Conservation (phyloP, 2,329 filamentous ascomycete species). For the Penicillium sp. region DNA sequence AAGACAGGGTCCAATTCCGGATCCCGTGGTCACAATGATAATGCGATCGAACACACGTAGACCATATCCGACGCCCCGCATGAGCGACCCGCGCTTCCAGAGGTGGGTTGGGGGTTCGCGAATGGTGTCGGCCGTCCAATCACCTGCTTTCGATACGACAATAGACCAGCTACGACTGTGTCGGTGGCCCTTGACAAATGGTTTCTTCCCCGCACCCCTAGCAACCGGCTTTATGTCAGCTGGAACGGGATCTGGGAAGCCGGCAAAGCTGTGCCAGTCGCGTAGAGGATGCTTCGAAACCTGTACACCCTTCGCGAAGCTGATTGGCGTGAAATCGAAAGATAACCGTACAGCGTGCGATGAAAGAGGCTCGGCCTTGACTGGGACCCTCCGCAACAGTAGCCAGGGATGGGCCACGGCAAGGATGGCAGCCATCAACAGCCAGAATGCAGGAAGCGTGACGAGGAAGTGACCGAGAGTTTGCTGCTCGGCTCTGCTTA, state of each 20-base stretch:
- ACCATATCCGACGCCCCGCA: constrained; percentile 63
- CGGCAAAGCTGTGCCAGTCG: constrained; percentile 76
- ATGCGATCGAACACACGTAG: constrained; percentile 62
- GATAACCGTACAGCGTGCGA: constrained; percentile 67
- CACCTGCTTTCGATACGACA: constrained; percentile 67
- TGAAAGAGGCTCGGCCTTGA: constrained; percentile 65
- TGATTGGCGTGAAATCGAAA: constrained; percentile 60
- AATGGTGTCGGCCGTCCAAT: constrained; percentile 67
- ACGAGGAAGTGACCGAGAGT: constrained; percentile 42
- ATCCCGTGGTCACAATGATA: constrained; percentile 67
- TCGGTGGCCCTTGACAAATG: constrained; percentile 2
- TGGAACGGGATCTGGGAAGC: constrained; percentile 56
- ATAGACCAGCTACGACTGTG: constrained; percentile 17
- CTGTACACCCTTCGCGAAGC: constrained; percentile 55
- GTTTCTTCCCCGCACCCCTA: background rate
- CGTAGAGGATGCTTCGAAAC: constrained; percentile 60
- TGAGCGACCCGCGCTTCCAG: constrained; percentile 66
- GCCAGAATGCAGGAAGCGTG: constrained; percentile 59
- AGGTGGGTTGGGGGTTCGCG: constrained; percentile 57
- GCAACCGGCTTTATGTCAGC: background rate
- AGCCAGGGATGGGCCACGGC: constrained; percentile 70
- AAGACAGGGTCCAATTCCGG: constrained; percentile 66
- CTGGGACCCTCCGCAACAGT: constrained; percentile 62
- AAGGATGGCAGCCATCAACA: constrained; percentile 60
- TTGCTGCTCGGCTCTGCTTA: constrained; percentile 33